These are phyloP conservation scores for Nemania sp. DNA, from an alignment of 2,329 filamentous ascomycete genomes.

Conservation along the genomic window DNA sequence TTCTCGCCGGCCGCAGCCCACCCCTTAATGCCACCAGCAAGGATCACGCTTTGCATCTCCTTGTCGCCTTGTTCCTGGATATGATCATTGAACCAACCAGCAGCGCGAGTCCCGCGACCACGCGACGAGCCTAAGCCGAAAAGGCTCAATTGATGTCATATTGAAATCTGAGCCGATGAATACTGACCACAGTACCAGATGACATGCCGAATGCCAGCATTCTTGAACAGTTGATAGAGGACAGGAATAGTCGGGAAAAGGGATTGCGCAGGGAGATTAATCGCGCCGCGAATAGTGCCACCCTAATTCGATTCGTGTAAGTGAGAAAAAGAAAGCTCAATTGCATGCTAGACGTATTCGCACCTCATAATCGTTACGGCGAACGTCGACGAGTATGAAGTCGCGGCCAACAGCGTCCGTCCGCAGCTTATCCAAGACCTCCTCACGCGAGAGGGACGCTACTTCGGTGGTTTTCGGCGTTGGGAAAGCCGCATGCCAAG, in stretches of 20 bases:
- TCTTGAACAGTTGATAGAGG: constrained; percentile 57
- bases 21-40: constrained; percentile 65
- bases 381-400: constrained; percentile 56
- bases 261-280: constrained; percentile 64
- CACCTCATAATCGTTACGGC: constrained; percentile 58
- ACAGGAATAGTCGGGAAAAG: constrained; percentile 58
- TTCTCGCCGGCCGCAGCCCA: constrained; percentile 63
- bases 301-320: constrained; percentile 55
- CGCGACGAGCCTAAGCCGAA: constrained; percentile 61
- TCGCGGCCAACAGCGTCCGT: constrained; percentile 39
- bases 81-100: constrained; percentile 67
- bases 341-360: constrained; percentile 11
- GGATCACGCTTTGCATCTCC: constrained; percentile 60
- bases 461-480: constrained; percentile 29
- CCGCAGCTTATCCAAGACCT: constrained; percentile 33
- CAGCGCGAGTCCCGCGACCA: constrained; percentile 66
- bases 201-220: constrained; percentile 55
- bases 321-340: not conserved
- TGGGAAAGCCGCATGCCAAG: constrained; percentile 37
- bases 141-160: constrained; percentile 8
- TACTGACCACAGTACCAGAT: constrained; percentile 63
- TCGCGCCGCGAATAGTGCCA: constrained; percentile 65
- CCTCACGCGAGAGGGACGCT: constrained; percentile 30
- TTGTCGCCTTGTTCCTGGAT: constrained; percentile 56
- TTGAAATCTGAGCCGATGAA: not conserved